These are phyloP conservation scores for Debaryomyces subglobosus DNA, from an alignment of 1,139 yeast genomes.

Conservation along the genomic window DNA sequence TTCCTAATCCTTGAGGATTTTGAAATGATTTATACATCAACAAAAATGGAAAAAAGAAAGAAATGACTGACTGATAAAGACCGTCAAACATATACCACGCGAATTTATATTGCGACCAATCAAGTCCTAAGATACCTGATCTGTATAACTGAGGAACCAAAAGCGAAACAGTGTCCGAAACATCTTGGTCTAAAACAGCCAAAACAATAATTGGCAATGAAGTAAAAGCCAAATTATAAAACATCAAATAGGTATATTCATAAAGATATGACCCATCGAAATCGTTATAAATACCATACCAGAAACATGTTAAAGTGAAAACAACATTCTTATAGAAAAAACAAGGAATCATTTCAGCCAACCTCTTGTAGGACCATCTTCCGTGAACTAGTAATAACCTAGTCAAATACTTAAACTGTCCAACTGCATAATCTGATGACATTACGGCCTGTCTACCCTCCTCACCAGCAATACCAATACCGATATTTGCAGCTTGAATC, in stretches of 20 bases:
- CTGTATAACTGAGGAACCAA: conserved; percentile 62
- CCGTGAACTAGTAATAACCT: conserved; percentile 63
- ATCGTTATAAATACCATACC: conserved; percentile 60
- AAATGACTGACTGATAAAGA: conserved; percentile 56
- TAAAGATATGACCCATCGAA: conserved; percentile 65
- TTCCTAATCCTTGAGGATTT: conserved; percentile 49
- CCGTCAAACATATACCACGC: conserved; percentile 63
- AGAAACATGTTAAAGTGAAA: conserved; percentile 61
- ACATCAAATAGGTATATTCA: conserved; percentile 66
- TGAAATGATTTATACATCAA: conserved; percentile 49
- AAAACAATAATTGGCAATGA: conserved; percentile 62
- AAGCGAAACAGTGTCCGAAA: conserved; percentile 57
- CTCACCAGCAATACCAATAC: conserved; percentile 70
- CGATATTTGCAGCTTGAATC: conserved; percentile 69
- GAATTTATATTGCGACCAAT: conserved; percentile 57
- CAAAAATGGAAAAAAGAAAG: conserved; percentile 60
- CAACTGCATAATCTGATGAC: conserved; percentile 70
- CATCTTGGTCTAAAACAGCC: conserved; percentile 66
- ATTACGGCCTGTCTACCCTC: conserved; percentile 71
- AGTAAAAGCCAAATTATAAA: conserved; percentile 66
- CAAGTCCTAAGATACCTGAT: conserved; percentile 54
- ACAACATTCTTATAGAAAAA: conserved; percentile 66
- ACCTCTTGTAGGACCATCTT: conserved; percentile 64
- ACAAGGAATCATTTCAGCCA: conserved; percentile 67
- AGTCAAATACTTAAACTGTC: conserved; percentile 60